Conservation (phyloP, 257 asterid species). For the Capsicum rhomboideum region DNA sequence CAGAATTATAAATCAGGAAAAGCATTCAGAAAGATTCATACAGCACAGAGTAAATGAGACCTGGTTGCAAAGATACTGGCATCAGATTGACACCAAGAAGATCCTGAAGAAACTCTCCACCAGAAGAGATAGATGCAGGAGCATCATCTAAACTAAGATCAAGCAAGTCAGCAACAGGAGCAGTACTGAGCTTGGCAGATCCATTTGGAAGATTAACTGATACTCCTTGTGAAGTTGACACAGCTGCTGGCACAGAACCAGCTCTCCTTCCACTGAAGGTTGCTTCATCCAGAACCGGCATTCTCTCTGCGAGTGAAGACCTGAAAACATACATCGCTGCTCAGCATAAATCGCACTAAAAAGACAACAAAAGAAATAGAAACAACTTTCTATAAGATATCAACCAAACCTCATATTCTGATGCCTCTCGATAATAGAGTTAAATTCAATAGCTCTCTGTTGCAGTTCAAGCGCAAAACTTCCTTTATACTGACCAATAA, state of each 20-base stretch:
- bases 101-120: conserved; percentile 84
- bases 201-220: conserved; percentile 76
- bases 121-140: conserved; percentile 62
- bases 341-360: background rate
- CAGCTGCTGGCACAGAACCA: conserved; percentile 64
- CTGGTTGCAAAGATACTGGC: conserved; percentile 48
- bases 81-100: conserved; percentile 79
- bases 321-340: conserved; percentile 28
- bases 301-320: conserved; percentile 80
- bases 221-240: conserved; percentile 72
- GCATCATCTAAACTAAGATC: conserved; percentile 72
- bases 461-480: conserved; percentile 93
- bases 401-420: conserved; percentile 64
- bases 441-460: conserved; percentile 95
- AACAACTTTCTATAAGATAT: background rate
- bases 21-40: background rate
- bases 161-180: conserved; percentile 80
- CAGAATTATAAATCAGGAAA: background rate
- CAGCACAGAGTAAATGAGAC: conserved; percentile 20
- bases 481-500: conserved; percentile 65
- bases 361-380: background rate
- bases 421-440: conserved; percentile 70
- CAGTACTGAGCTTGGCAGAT: conserved; percentile 48
- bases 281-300: conserved; percentile 98
- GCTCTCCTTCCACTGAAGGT: conserved; percentile 80